These are phyloP conservation scores for Microsporum audouinii DNA, from an alignment of 2,329 filamentous ascomycete species.

Conservation along the genomic window DNA sequence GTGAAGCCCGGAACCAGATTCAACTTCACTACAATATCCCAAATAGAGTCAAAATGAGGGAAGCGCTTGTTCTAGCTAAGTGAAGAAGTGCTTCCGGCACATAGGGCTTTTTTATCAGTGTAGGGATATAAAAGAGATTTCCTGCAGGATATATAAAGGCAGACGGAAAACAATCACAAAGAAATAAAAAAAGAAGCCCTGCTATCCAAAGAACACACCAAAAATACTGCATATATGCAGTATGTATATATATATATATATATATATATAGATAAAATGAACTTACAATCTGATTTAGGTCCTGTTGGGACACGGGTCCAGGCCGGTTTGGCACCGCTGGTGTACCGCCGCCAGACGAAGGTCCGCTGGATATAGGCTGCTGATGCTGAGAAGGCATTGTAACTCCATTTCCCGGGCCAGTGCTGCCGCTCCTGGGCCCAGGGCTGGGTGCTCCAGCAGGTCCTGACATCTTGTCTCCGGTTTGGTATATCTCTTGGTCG, in stretches of 20 bases:
- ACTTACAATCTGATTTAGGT: constrained; percentile 91
- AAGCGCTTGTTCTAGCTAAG: too few relatives aligned
- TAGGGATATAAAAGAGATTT: too few relatives aligned
- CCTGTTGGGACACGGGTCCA: constrained; percentile 62
- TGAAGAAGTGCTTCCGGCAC: too few relatives aligned
- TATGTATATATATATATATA: not conserved
- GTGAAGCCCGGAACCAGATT: too few relatives aligned
- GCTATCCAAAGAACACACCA: too few relatives aligned
- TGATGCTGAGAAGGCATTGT: constrained; percentile 40
- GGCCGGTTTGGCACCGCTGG: constrained; percentile 23
- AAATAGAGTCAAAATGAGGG: too few relatives aligned
- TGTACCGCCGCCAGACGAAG: constrained; percentile 36
- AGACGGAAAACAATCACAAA: too few relatives aligned
- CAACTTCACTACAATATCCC: too few relatives aligned
- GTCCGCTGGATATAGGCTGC: constrained; percentile 34
- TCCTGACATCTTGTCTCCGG: constrained; percentile 30
- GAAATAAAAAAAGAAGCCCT: not conserved
- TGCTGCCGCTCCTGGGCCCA: constrained; percentile 38
- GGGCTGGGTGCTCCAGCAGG: constrained; percentile 38
- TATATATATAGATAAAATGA: not conserved
- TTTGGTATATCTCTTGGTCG: not conserved
- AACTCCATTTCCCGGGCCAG: constrained; percentile 35
- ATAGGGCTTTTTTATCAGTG: too few relatives aligned
- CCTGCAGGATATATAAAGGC: too few relatives aligned
- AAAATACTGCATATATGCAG: too few relatives aligned